Evolutionary conservation across 2,329 filamentous ascomycete genomes (phyloP).

Genomic region (Sarocladium brachiariae): DNA sequence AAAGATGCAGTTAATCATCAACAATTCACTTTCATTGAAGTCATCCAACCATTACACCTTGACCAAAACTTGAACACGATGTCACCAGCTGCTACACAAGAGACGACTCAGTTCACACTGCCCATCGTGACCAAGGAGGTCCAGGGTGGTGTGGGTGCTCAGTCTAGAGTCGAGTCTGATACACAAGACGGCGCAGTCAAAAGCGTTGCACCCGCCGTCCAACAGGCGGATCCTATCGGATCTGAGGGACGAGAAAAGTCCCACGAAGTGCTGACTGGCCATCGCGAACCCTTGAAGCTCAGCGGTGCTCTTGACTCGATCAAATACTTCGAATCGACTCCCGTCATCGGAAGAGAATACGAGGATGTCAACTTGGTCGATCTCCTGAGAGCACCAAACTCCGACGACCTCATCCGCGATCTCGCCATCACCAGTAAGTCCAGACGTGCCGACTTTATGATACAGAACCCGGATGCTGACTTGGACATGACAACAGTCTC

Average conservation of each 20-base stretch:
- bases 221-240: too few relatives aligned
- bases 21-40: too few relatives aligned
- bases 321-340: conserved; percentile 41
- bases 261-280: conserved; percentile 5
- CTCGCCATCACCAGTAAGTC: conserved; percentile 59
- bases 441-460: too few relatives aligned
- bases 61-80: too few relatives aligned
- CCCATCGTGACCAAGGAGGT: neutral
- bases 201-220: neutral
- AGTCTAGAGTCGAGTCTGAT: neutral
- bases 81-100: conserved; percentile 3
- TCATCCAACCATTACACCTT: too few relatives aligned
- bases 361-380: conserved; percentile 53
- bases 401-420: conserved; percentile 57
- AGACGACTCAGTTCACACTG: neutral
- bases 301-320: conserved; percentile 44
- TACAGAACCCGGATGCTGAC: neutral
- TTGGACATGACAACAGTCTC: conserved; percentile 38
- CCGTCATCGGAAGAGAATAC: conserved; percentile 52
- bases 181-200: neutral
- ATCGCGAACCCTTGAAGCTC: conserved; percentile 34
- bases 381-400: conserved; percentile 52
- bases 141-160: neutral
- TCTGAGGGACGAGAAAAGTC: too few relatives aligned
- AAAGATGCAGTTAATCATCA: too few relatives aligned